Base-by-base conservation (phyloP, 1,284 basidiomycete genomes). In the Hymenochaete sp. region DNA sequence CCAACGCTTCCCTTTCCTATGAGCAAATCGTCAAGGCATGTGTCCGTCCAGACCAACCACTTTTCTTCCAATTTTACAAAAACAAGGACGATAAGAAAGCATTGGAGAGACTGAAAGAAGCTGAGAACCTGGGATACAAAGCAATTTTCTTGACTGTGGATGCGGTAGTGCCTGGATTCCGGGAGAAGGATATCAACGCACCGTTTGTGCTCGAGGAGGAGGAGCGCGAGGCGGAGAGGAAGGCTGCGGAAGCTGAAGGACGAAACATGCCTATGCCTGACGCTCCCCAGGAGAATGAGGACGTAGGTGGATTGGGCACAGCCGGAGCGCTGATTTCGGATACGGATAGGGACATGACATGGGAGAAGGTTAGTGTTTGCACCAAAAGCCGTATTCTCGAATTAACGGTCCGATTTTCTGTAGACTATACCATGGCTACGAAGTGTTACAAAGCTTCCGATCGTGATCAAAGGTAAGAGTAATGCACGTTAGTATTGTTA, bases 71-170 rank as follows among this genome's bases (percentile, higher is more conserved):
- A 59, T 67, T 96, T 25, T 96, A 96, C 64, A 90, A 95, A 59
- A 81, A 92, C 63, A 68, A 68, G 38, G 75, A 90, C 57, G 75
- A 89, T 41, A 59, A 64, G 3, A 35, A 35, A 35, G 87, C 90
- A 1, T 77, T 79, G 55, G 72, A 77, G 51, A 79, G 87, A 28
- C 72, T 96, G 26, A 71, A 69, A 33, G 79, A 87, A 50, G 73
- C 91, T 18, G 81, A 87, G 53, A 57, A 61, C 14, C 64, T 84
- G 8, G 86, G 86, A 0, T 89, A 84, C 62, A 87, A 81, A 44
- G 91, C 89, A 1, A 86, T 97, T 44, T 89, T 91, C 62, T 66
- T 96, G 36, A 96, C 93, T 0, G 92, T 93, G 2, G 93, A 96
- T 65, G 90, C 91, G 5, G 72, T 89, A 3, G 79, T 89, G 6